phyloP scores from a whole-genome alignment of 495 filamentous ascomycete species.

The Umbilicaria muhlenbergii region DNA sequence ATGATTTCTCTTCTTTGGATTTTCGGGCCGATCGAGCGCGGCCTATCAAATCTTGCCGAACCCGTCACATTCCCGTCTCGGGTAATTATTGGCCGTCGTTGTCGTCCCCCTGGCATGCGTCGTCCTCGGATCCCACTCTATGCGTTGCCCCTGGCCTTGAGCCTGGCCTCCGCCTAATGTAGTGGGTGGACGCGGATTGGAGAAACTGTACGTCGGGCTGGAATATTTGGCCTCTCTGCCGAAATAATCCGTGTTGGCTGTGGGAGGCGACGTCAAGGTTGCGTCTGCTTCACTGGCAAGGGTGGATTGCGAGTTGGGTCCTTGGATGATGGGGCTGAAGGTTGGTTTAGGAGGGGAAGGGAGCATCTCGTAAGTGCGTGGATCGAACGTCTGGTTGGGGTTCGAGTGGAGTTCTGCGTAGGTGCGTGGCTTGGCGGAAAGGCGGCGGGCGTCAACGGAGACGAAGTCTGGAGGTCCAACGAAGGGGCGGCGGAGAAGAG shows the following conservation, averaged over 20 bases:
- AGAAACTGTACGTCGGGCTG: slow-evolving; percentile 44
- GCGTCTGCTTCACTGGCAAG: slow-evolving; percentile 22
- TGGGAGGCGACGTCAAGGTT: background rate
- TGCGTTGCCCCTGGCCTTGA: no score
- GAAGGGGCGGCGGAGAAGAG: slow-evolving; percentile 37
- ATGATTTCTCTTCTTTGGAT: no score
- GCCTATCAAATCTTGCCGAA: no score
- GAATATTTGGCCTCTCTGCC: slow-evolving; percentile 37
- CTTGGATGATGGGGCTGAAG: slow-evolving; percentile 14
- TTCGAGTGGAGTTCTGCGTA: slow-evolving; percentile 67
- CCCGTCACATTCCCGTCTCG: no score
- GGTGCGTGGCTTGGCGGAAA: slow-evolving; percentile 47
- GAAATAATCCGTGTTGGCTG: slow-evolving; percentile 20
- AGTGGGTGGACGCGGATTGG: slow-evolving; percentile 33
- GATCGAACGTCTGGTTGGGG: slow-evolving; percentile 5
- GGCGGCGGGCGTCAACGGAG: slow-evolving; percentile 60
- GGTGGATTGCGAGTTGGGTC: slow-evolving; percentile 26
- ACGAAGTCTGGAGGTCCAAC: slow-evolving; percentile 55
- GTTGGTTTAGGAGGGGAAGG: slow-evolving; percentile 27
- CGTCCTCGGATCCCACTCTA: no score
- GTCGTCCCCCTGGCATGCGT: no score
- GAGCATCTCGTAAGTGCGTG: slow-evolving; percentile 15
- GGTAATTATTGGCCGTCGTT: no score
- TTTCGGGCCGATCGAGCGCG: no score
- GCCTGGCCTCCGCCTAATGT: no score